Evolutionary conservation across 345 rosid species (phyloP).

Genomic region (Corymbia maculata): DNA sequence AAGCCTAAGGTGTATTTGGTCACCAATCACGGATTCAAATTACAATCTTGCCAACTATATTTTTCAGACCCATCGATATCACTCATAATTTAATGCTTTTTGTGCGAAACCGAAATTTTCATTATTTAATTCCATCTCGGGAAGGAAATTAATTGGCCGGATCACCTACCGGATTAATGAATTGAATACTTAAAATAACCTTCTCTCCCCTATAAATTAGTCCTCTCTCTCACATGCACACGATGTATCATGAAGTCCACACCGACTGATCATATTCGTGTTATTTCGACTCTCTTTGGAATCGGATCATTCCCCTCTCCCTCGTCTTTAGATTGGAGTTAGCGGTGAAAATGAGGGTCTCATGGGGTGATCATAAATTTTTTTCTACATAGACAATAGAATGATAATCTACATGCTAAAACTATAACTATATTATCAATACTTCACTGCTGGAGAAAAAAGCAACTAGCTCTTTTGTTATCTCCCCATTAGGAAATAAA

Average conservation of each 20-base stretch:
- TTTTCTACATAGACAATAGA: too few species aligned
- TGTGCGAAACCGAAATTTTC: neutral
- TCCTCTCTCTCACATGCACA: rapidly evolving
- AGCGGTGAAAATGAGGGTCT: rapidly evolving
- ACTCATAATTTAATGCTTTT: neutral
- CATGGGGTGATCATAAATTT: neutral
- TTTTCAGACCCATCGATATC: neutral
- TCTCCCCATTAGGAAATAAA: neutral
- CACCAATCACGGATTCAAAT: neutral
- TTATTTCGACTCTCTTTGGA: neutral
- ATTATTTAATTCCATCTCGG: neutral
- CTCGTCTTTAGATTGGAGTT: neutral
- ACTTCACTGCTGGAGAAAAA: rapidly evolving
- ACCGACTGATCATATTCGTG: too few species aligned
- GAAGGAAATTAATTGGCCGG: neutral
- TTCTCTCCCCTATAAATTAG: neutral
- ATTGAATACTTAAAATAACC: neutral
- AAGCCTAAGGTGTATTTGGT: neutral
- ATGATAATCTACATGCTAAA: neutral
- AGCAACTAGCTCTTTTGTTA: neutral
- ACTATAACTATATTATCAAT: neutral
- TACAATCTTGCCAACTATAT: neutral
- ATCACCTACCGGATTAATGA: neutral
- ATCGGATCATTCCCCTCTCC: neutral
- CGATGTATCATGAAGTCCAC: too few species aligned